Evolutionary conservation across 1,284 basidiomycete species (phyloP), one percentile per base, ranked within the genome.

Genomic region (Puccinia coronata): DNA sequence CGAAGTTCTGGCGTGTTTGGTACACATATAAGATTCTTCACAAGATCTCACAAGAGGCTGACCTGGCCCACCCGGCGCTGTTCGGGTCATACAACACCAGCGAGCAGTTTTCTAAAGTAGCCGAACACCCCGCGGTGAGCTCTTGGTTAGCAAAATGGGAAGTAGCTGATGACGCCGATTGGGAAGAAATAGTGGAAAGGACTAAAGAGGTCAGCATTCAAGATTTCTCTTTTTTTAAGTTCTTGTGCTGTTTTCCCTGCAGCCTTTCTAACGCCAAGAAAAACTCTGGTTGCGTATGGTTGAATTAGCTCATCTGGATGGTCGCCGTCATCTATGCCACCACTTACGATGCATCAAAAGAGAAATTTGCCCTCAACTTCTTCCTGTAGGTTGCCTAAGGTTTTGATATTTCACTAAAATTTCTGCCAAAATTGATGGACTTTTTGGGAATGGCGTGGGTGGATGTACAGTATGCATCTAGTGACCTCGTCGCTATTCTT

Each of bases 401-500:
- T 36, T 14, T 25, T 53, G 6, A n/a, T 43, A n/a, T 49, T 71
- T 41, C 9, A 43, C 36, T 41, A n/a, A n/a, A n/a, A n/a, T n/a
- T n/a, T n/a, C n/a, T n/a, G n/a, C n/a, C n/a, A n/a, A n/a, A n/a
- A n/a, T n/a, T n/a, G n/a, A n/a, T n/a, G n/a, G n/a, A n/a, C n/a
- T n/a, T n/a, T n/a, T n/a, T n/a, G n/a, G n/a, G n/a, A n/a, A n/a
- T n/a, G n/a, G n/a, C n/a, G n/a, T n/a, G n/a, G n/a, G n/a, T n/a
- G n/a, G n/a, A n/a, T 31, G 25, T 11, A 47, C 41, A 80, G 78
- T 2, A 61, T 80, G 67, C 78, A 80, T 72, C 49, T 69, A 31
- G 78, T 80, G 55, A 80, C 78, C 36, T 71, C 78, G 34, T 80
- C 55, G 39, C 67, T 80, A n/a, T 80, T 72, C 67, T 53, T 80